Evolutionary conservation across 73 alveolate species (phyloP), one percentile per base, ranked within the genome.

Genomic region (Tetrahymena elliotti): DNA sequence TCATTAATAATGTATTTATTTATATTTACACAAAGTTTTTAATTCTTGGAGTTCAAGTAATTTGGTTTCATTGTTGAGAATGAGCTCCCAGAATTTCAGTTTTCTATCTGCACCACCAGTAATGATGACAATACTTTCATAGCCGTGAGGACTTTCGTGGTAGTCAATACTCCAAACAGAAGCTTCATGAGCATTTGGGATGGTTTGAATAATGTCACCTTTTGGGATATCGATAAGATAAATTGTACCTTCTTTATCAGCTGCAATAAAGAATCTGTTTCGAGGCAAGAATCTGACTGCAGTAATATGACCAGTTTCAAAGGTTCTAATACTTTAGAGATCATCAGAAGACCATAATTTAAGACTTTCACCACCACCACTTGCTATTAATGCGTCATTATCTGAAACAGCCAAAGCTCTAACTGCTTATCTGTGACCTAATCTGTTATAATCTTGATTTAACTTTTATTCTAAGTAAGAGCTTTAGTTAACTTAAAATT

Each of bases 31-130:
- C n/a, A 68, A 68, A 4, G 88, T 68, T 68, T 68, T 68, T 27
- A 68, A 13, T 68, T 68, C 95, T 84, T 39, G 31, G 13, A 94
- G 84, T 35, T 94, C 96, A 15, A 94, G 40, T 31, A 93, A 47
- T 84, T 47, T 33, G 9, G 93, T 96, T 93, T 93, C 41, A 88
- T 34, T 93, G 31, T 83, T 93, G 96, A 93, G 93, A 37, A 94
- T 84, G 84, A 97, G 93, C 41, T 95, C 96, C 97, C 98, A 96
- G 82, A 97, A 94, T 47, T 97, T 97, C 7, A 97, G 92, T n/a
- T 97, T 97, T 93, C 96, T 97, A 82, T 97, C 99, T 24, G 98
- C 84, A 24, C 98, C 97, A 82, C 97, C 96, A 0, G 97, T 54
- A 93, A 97, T 98, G 94, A 97, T 94, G 10, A 94, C 96, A 34